Conservation (phyloP, 1,284 basidiomycete genomes). For the Moniliella sp. region DNA sequence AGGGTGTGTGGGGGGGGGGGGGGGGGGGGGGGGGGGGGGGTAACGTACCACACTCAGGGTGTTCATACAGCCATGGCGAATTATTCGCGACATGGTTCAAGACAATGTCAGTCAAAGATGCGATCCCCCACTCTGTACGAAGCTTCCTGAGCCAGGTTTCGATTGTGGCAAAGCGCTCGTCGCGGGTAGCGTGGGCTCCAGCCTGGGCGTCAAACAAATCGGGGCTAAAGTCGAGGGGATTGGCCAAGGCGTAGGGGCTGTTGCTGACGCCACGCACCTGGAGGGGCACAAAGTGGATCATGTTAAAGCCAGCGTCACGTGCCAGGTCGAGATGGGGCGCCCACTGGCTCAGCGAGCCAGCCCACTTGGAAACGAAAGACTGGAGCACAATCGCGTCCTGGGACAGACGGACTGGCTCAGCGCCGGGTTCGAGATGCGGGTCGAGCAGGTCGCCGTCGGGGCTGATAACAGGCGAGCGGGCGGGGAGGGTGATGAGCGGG, state of each 20-base stretch:
- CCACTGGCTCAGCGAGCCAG: constrained; percentile 16
- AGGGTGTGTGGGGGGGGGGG: too few relatives aligned
- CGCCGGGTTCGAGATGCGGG: constrained; percentile 1
- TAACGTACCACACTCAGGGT: constrained; percentile 13
- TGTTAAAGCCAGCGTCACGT: constrained; percentile 22
- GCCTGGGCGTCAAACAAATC: constrained; percentile 14
- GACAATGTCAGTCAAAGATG: constrained; percentile 25
- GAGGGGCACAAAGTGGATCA: constrained; percentile 24
- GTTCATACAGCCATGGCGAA: constrained; percentile 22
- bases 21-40: background rate
- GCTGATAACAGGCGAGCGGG: constrained; percentile 11
- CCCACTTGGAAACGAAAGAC: constrained; percentile 26
- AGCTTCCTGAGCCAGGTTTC: constrained; percentile 6
- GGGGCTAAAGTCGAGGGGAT: constrained; percentile 17
- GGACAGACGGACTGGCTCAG: constrained; percentile 4
- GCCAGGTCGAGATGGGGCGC: constrained; percentile 17
- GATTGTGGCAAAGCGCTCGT: constrained; percentile 10
- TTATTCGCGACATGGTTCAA: constrained; percentile 24
- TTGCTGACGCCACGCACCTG: constrained; percentile 19
- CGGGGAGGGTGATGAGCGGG: constrained; percentile 13
- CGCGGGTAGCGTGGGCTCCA: constrained; percentile 5
- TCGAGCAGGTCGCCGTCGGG: constrained; percentile 6
- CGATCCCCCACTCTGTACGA: constrained; percentile 16
- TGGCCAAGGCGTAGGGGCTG: constrained; percentile 22
- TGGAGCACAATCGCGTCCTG: constrained; percentile 22